Base-by-base conservation (phyloP, 2,329 filamentous ascomycete species). In the Diaporthe sp. region DNA sequence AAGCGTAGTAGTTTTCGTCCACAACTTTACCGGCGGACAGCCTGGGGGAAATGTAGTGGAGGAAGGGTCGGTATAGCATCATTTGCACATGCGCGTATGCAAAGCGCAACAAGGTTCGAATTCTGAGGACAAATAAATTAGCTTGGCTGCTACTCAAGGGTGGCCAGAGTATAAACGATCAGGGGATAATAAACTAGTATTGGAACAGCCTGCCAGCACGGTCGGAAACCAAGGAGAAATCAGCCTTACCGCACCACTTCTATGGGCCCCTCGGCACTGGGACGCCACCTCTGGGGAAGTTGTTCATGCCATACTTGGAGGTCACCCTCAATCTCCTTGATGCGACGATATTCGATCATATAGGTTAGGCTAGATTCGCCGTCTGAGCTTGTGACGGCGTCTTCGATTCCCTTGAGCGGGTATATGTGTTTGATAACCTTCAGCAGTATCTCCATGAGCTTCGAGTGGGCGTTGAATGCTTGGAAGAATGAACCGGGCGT, bases 51-150 rank as follows among this genome's bases (percentile, higher is more conserved):
- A 95, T 92, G 78, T 96, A 97, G 81, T 97, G 94, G 17, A 97
- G 84, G 81, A 97, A 97, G 0, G 94, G 94, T 25, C 94, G 88
- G 79, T 97, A 97, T 2, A 97, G 85, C 79, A 97, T 91, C 81
- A 97, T 92, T 80, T 96, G 94, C 7, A 95, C 93, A 79, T 96
- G 94, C 2, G 93, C 93, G 80, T 94, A 96, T n/a, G 92, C 90
- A 82, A 97, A 92, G 47, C 94, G 89, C 27, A 97, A 86, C 32
- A 96, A 86, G 76, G 95, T 94, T 75, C 94, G 94, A n/a, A 91
- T 87, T 13, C 89, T 90, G 70, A 59, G 35, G 17, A 44, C 51
- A 55, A 70, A 17, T 30, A 51, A 13, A 44, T 81, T 75, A 81
- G 80, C 55, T 51, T 51, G 42, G 58, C 69, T 51, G 30, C 25